Base-by-base conservation (phyloP, 495 filamentous ascomycete species). In the Tetracladium setigerum region DNA sequence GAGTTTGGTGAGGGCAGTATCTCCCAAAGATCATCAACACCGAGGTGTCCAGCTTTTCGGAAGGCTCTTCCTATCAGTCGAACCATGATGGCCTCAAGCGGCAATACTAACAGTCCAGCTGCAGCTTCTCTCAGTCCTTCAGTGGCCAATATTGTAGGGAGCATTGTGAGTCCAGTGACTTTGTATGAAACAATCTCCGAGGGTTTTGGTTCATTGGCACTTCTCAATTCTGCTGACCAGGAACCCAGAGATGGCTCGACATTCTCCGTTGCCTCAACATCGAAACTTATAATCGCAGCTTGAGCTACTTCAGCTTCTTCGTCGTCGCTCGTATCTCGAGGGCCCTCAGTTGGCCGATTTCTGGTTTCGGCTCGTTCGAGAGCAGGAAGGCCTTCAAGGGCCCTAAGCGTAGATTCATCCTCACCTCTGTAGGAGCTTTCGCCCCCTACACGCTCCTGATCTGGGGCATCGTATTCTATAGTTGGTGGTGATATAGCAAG, bases 221-320 rank as follows among this genome's bases (percentile, higher is more conserved):
- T 58, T 18, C 73, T 65, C 12, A 78, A 62, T 46, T 78, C 74
- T 32, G 74, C 74, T n/a, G 73, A 72, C 74, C 74, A 78, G 4
- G 69, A 53, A n/a, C 70, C 72, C 2, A 41, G 18, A 13, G 46
- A n/a, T 16, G 19, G 22, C 1, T 58, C 53, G 4, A 67, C 65
- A 10, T 61, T 62, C 27, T 64, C 67, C 16, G 59, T 62, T 1
- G 65, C 59, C 41, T 77, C 73, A 22, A 78, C 73, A 54, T 78
- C 74, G 39, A 78, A 77, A 44, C 69, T 76, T n/a, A 78, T 76
- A 1, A 78, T 53, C 0, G 73, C 76, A 3, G 71, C 63, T 44
- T 69, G 71, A 15, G 71, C 56, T 17, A 68, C 53, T 27, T 77
- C 72, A 14, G 57, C 49, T 19, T 75, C 72, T 42, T 77, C 74